Conservation (phyloP, 2,329 filamentous ascomycete genomes). For the Spiromastix sp. region DNA sequence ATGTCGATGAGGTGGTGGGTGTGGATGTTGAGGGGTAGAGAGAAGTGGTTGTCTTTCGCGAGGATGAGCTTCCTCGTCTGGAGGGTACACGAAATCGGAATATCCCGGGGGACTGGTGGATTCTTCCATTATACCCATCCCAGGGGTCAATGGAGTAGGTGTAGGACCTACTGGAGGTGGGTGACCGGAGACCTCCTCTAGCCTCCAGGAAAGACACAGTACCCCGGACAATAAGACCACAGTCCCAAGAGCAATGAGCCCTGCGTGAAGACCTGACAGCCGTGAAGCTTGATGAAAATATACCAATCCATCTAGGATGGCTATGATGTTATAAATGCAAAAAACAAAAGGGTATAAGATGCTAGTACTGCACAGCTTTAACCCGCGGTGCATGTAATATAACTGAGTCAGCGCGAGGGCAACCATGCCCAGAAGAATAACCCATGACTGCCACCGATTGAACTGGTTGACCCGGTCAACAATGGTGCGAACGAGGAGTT, state of each 20-base stretch:
- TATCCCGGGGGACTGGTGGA: conserved; percentile 21
- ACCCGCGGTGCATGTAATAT: conserved; percentile 86
- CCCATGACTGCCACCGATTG: conserved; percentile 88
- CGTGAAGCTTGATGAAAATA: conserved; percentile 87
- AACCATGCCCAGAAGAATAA: conserved; percentile 73
- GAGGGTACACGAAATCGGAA: conserved; percentile 14
- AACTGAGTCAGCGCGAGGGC: conserved; percentile 77
- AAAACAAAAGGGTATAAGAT: conserved; percentile 95
- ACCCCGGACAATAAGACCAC: conserved; percentile 78
- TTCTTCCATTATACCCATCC: conserved; percentile 66
- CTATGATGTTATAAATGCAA: conserved; percentile 98
- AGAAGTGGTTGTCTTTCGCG: conserved; percentile 32
- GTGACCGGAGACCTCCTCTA: conserved; percentile 53
- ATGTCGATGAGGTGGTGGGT: conserved; percentile 20
- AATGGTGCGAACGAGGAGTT: conserved; percentile 79
- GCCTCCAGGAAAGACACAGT: conserved; percentile 82
- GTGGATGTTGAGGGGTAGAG: conserved; percentile 15
- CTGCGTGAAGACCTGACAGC: conserved; percentile 62
- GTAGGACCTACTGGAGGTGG: conserved; percentile 39
- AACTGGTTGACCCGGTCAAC: conserved; percentile 87
- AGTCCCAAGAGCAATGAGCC: conserved; percentile 70
- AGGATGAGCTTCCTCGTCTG: conserved; percentile 31
- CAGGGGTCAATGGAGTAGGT: conserved; percentile 64
- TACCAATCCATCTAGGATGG: conserved; percentile 91
- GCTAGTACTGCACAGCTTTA: conserved; percentile 91